These are phyloP conservation scores for Marvania coccoides DNA, from an alignment of 139 green algal species.

Conservation along the genomic window DNA sequence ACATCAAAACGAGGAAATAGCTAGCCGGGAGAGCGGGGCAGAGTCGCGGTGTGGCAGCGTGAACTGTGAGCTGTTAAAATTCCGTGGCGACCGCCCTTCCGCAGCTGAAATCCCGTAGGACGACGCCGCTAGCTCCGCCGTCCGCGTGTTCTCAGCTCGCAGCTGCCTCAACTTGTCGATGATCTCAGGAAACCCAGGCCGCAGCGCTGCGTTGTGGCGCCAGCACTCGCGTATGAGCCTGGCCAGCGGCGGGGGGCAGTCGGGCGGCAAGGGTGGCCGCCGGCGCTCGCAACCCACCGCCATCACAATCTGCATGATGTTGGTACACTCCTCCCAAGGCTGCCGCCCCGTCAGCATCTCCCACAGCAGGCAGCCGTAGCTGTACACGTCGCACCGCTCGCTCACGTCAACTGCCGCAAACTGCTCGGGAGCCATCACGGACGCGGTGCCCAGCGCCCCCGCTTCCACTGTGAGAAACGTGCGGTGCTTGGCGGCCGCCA, in stretches of 20 bases:
- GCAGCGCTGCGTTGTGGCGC: constrained; percentile 5
- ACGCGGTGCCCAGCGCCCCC: constrained; percentile 13
- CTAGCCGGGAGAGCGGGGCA: background rate
- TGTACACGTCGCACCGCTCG: constrained; percentile 8
- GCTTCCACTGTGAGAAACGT: constrained; percentile 8
- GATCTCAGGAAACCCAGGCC: constrained; percentile 17
- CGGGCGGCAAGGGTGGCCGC: constrained; percentile 9
- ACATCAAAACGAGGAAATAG: background rate
- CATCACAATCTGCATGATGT: constrained; percentile 33
- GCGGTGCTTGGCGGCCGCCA: constrained; percentile 7
- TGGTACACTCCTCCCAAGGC: constrained; percentile 22
- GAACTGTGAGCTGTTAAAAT: no score
- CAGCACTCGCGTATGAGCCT: constrained; percentile 29
- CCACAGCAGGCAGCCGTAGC: constrained; percentile 6
- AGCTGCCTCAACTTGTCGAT: background rate
- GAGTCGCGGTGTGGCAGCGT: no score
- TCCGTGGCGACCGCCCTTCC: no score
- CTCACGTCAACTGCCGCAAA: background rate
- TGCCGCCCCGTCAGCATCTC: constrained; percentile 18
- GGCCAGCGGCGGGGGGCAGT: constrained; percentile 3
- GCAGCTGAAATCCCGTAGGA: no score
- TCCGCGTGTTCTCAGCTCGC: background rate
- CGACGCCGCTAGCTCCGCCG: background rate
- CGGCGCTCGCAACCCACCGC: constrained; percentile 15
- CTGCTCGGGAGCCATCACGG: constrained; percentile 20